These are phyloP conservation scores for Salvia miltiorrhiza DNA, from an alignment of 257 asterid species.

Conservation along the genomic window DNA sequence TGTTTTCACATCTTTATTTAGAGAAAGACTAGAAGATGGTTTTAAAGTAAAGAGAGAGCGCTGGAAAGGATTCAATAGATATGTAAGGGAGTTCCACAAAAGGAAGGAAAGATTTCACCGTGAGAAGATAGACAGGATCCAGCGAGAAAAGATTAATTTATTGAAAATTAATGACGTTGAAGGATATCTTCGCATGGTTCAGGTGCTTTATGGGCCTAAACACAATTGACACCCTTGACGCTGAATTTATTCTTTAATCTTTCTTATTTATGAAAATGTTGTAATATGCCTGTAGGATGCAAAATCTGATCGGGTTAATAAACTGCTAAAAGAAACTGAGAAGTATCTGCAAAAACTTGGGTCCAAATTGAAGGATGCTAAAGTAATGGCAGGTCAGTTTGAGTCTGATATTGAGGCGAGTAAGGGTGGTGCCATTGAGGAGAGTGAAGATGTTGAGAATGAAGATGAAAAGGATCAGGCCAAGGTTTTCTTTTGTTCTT, in stretches of 20 bases:
- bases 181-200: slow-evolving; percentile 99
- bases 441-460: slow-evolving; percentile 59
- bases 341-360: slow-evolving; percentile 94
- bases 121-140: slow-evolving; percentile 97
- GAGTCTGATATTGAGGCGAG: slow-evolving; percentile 68
- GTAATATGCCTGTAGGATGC: slow-evolving; percentile 71
- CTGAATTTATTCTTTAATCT: slow-evolving; percentile 7
- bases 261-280: slow-evolving; percentile 17
- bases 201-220: slow-evolving; percentile 49
- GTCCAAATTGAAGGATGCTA: slow-evolving; percentile 83
- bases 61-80: slow-evolving; percentile 84
- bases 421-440: slow-evolving; percentile 51
- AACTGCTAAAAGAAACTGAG: slow-evolving; percentile 95
- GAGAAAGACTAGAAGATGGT: slow-evolving; percentile 94
- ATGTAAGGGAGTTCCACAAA: slow-evolving; percentile 90
- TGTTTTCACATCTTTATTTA: slow-evolving; percentile 31
- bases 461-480: slow-evolving; percentile 98
- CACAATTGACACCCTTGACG: slow-evolving; percentile 5
- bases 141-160: slow-evolving; percentile 96
- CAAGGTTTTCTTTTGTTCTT: slow-evolving; percentile 51
- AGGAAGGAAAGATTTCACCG: slow-evolving; percentile 96
- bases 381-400: slow-evolving; percentile 66
- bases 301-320: slow-evolving; percentile 90
- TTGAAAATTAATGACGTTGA: slow-evolving; percentile 96
- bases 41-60: slow-evolving; percentile 94